Evolutionary conservation across 768 basidiomycete species (phyloP), one percentile per base, ranked within the genome.

Genomic region (Lepiota venenata): DNA sequence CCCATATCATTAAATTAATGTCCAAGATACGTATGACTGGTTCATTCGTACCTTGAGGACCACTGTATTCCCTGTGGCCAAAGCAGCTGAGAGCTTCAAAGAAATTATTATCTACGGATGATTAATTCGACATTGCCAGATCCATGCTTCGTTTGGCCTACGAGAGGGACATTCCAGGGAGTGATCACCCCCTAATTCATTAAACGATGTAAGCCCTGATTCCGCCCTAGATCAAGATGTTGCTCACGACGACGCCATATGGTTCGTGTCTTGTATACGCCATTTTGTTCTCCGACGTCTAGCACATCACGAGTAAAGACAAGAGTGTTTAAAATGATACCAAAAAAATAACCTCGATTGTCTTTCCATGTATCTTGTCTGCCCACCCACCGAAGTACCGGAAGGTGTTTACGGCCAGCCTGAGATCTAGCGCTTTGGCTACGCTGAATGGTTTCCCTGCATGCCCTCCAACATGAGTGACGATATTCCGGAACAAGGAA

Each of bases 311-410:
- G 20, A 47, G 8, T 56, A 41, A 6, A 5, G 25, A 14, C 16
- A 10, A n/a, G 12, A 18, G 25, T 20, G 2, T 12, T 7, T 2
- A 18, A 20, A 6, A 10, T 58, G 20, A 32, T 20, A 4, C 14
- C 12, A 16, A 21, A 8, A n/a, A 21, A 47, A 63, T 5, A 36
- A 73, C 72, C 65, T 93, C 89, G 65, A 92, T 84, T 7, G 82
- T 83, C 66, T 90, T 81, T 3, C 89, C 91, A 2, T 78, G 73
- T 47, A 88, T 71, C 72, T 95, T 96, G 74, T 94, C 93, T 21
- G 92, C 89, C 85, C 90, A 91, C 14, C 93, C 94, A 44, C 84
- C 90, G 61, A 88, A 97, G 71, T 95, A 96, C 35, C 82, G 75
- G 59, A 92, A 67, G 32, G 74, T 72, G 27, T 66, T 71, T 55